phyloP scores from a whole-genome alignment of 306 rosid species.

The barrel medic (Medicago truncatula) region MtrunA17r5.0-ANR NC_053046.1:31603501-31604000 shows the following conservation, averaged over 20 bases:
- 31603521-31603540: conserved; percentile 10
- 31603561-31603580: conserved; percentile 17
- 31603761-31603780: background rate
- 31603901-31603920: background rate
- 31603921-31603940: background rate
- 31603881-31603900: conserved; percentile 1
- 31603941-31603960: background rate
- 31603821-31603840: background rate
- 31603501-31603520: background rate
- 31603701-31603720: conserved; percentile 11
- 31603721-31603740: background rate
- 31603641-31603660: conserved; percentile 7
- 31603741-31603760: conserved; percentile 32
- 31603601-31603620: conserved; percentile 19
- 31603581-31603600: conserved; percentile 1
- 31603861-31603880: background rate
- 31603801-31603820: background rate
- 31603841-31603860: background rate
- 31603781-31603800: conserved; percentile 2
- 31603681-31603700: conserved; percentile 49
- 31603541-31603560: background rate
- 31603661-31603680: conserved; percentile 38
- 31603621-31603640: conserved; percentile 26
- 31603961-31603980: background rate
- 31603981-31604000: conserved; percentile 5